Evolutionary conservation across 768 basidiomycete species (phyloP).

Genomic region (Lactifluus echinatus): DNA sequence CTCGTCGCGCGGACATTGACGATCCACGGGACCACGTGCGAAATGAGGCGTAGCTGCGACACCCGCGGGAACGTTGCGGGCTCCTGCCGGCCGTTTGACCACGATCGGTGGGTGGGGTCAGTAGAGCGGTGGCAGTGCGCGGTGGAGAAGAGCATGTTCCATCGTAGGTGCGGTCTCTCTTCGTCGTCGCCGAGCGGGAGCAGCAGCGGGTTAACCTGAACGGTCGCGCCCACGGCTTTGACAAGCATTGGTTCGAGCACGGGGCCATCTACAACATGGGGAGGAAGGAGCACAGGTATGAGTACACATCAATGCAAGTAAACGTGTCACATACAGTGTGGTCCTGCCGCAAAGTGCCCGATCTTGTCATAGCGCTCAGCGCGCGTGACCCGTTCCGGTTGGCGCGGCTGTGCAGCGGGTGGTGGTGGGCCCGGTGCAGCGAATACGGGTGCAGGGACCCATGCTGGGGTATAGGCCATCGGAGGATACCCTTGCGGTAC

Average conservation of each 20-base stretch:
- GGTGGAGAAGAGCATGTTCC: slow-evolving; percentile 67
- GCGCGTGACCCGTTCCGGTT: slow-evolving; percentile 24
- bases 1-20: slow-evolving; percentile 40
- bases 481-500: slow-evolving; percentile 12
- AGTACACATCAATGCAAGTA: slow-evolving; percentile 10
- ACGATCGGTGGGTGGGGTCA: slow-evolving; percentile 53
- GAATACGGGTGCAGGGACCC: slow-evolving; percentile 1
- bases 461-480: slow-evolving; percentile 11
- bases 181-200: slow-evolving; percentile 34
- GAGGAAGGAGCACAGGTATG: neutral
- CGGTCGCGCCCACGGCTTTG: slow-evolving; percentile 37
- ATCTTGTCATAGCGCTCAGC: slow-evolving; percentile 29
- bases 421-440: slow-evolving; percentile 16
- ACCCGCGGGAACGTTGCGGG: slow-evolving; percentile 62
- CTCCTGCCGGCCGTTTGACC: slow-evolving; percentile 54
- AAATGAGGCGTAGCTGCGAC: slow-evolving; percentile 43
- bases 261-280: slow-evolving; percentile 47
- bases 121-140: slow-evolving; percentile 52
- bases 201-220: slow-evolving; percentile 57
- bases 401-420: slow-evolving; percentile 22
- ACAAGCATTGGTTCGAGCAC: slow-evolving; percentile 56
- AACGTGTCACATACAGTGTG: slow-evolving; percentile 31
- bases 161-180: slow-evolving; percentile 47
- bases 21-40: slow-evolving; percentile 46
- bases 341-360: slow-evolving; percentile 33